Percentiles rank a stretch among this genome's conserved stretches.
These are phyloP conservation scores for Candolleomyces efflorescens DNA, from an alignment of 768 basidiomycete genomes.

Conservation along the genomic window DNA sequence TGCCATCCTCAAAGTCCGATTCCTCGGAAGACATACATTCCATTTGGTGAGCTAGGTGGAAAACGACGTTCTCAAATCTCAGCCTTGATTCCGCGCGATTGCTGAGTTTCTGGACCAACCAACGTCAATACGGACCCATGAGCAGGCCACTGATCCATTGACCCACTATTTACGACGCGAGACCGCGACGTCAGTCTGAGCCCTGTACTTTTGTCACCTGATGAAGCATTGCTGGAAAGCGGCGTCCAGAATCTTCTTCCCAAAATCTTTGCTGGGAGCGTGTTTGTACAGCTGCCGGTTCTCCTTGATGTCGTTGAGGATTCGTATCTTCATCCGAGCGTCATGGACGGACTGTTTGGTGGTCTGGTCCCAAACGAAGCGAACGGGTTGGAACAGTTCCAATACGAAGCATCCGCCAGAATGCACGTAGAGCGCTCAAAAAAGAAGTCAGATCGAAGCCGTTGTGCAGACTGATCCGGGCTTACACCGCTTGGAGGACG, in stretches of 20 bases:
- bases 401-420: conserved; percentile 59
- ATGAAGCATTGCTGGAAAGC: conserved; percentile 70
- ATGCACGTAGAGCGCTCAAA: conserved; percentile 60
- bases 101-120: conserved; percentile 53
- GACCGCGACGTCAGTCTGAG: conserved; percentile 46
- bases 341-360: conserved; percentile 73
- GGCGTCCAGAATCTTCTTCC: conserved; percentile 52
- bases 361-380: conserved; percentile 80
- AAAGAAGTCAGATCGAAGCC: neutral
- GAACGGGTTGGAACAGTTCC: conserved; percentile 48
- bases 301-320: conserved; percentile 56
- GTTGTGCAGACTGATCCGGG: neutral
- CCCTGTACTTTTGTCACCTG: conserved; percentile 63
- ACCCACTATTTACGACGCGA: conserved; percentile 63
- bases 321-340: conserved; percentile 60
- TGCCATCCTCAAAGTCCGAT: conserved; percentile 46
- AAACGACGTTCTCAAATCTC: conserved; percentile 59
- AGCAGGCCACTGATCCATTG: too few relatives aligned
- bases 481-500: conserved; percentile 61
- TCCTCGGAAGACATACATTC: conserved; percentile 85
- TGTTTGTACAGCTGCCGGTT: conserved; percentile 56
- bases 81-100: conserved; percentile 60
- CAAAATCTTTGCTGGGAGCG: conserved; percentile 63
- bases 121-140: too few relatives aligned
- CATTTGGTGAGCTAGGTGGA: conserved; percentile 65